Evolutionary conservation across 2,329 filamentous ascomycete genomes (phyloP), one percentile per base, ranked within the genome.

Genomic region (Colletotrichum navitas): DNA sequence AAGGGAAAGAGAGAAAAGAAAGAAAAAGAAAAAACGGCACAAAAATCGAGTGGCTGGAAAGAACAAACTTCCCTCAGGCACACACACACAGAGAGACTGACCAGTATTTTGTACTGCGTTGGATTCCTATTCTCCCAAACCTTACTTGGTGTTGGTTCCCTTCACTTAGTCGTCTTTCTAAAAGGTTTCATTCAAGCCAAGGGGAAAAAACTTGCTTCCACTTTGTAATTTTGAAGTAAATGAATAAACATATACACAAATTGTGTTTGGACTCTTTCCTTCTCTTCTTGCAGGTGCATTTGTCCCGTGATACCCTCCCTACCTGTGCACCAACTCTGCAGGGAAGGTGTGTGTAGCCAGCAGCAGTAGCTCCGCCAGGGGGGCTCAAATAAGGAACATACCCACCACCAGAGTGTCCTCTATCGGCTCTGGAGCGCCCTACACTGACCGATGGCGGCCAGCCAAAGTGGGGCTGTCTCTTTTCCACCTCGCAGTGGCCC

Each of bases 281-380:
- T 36, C n/a, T 49, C 26, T 21, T 24, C 43, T 58, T 49, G 29
- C 32, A 24, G 34, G 39, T 21, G 54, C 32, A 54, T 56, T 43
- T n/a, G 26, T 61, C 39, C 47, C 61, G 51, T 52, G 61, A 29
- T 56, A 58, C 29, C 29, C 29, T 29, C 29, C 29, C 29, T 29
- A 29, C 29, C 29, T 39, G 36, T 43, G 21, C 41, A 18, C 43
- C 60, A 59, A 32, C 26, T 59, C 26, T 51, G 47, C 26, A 62
- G 64, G 60, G 66, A 47, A 65, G 61, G 47, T 58, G 63, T 61
- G 66, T 58, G 58, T 58, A 51, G 51, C 58, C 29, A 52, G 68
- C 64, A 52, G 64, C 45, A 68, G 64, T 71, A 63, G 64, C 64
- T 63, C 58, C n/a, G 58, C 34, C 64, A 71, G 64, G 56, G 63